A percentile compares a stretch with the other conserved stretches of the same genome.
Evolutionary conservation across 345 rosid genomes (phyloP).

Genomic region (Bruguiera parviflora): DNA sequence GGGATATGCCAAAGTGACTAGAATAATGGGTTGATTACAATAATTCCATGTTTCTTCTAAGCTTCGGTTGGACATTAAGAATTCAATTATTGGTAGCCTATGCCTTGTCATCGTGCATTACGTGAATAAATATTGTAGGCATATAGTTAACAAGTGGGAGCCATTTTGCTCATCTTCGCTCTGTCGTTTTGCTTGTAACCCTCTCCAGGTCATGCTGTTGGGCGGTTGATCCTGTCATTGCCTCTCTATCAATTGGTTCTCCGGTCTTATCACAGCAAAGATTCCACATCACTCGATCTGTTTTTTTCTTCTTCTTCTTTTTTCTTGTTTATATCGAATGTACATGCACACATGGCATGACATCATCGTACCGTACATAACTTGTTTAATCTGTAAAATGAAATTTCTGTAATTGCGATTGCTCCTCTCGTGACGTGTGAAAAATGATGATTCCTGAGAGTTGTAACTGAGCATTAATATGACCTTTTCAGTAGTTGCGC

Average conservation of each 20-base stretch:
- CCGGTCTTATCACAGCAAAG: slow-evolving; percentile 6
- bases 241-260: neutral
- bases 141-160: slow-evolving; percentile 17
- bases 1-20: neutral
- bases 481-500: neutral
- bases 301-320: no score
- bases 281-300: no score
- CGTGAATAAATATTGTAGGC: neutral
- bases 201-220: slow-evolving; percentile 3
- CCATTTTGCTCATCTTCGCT: slow-evolving; percentile 34
- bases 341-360: neutral
- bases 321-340: neutral
- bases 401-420: no score
- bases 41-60: no score
- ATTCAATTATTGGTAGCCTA: slow-evolving; percentile 24
- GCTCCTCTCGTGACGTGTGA: no score
- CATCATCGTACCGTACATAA: neutral
- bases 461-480: no score
- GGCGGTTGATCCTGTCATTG: neutral
- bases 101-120: slow-evolving; percentile 27
- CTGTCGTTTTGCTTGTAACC: slow-evolving; percentile 20
- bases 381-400: no score
- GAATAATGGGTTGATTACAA: slow-evolving; percentile 1
- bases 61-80: neutral
- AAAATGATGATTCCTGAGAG: no score